Evolutionary conservation across 129 eudicot species (phyloP).

Genomic region (Artemisia annua): DNA sequence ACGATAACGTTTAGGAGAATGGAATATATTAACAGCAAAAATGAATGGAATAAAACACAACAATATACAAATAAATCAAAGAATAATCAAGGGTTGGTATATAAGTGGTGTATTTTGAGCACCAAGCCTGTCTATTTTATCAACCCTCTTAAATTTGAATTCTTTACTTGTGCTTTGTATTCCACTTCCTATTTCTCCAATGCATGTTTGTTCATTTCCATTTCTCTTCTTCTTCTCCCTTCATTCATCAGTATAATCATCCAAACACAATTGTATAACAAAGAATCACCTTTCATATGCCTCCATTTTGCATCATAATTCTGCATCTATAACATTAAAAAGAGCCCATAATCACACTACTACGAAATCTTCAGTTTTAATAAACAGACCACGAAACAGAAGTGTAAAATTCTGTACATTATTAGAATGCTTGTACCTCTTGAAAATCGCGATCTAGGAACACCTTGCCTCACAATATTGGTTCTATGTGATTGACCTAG

Average conservation of each 20-base stretch:
- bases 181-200: constrained; percentile 32
- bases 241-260: constrained; percentile 23
- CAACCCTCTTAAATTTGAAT: constrained; percentile 29
- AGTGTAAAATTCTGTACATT: neutral
- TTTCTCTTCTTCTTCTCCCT: constrained; percentile 30
- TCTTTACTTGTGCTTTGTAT: constrained; percentile 28
- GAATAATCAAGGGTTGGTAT: constrained; percentile 21
- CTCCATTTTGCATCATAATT: constrained; percentile 26
- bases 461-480: constrained; percentile 33
- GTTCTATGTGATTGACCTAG: constrained; percentile 36
- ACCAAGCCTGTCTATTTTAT: constrained; percentile 21
- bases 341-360: constrained; percentile 13
- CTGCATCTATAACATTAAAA: constrained; percentile 22
- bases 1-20: constrained; percentile 10
- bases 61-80: constrained; percentile 34
- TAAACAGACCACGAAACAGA: neutral
- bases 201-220: constrained; percentile 30
- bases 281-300: too few relatives aligned
- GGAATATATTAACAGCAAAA: constrained; percentile 23
- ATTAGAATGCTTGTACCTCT: constrained; percentile 23
- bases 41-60: constrained; percentile 24
- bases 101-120: constrained; percentile 17
- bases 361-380: neutral
- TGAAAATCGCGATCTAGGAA: constrained; percentile 35
- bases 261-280: constrained; percentile 13